A percentile compares a stretch with the other conserved stretches of the same genome.
Conservation (phyloP, 805 yeast genomes). For the Cyberlindnera petersonii region DNA sequence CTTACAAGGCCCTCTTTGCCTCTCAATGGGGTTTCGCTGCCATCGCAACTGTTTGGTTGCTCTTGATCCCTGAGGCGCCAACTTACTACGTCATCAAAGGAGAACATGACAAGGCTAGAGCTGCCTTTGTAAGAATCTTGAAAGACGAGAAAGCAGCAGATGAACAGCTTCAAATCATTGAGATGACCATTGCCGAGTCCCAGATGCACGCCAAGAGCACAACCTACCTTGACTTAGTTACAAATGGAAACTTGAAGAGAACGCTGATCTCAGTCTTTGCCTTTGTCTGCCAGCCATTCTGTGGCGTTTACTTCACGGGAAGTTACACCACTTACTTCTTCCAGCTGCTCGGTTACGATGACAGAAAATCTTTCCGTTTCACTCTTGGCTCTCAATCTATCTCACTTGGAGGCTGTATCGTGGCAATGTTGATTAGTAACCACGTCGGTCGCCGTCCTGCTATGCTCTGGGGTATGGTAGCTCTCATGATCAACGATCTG, state of each 20-base stretch:
- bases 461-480: constrained; percentile 28
- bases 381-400: constrained; percentile 32
- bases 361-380: constrained; percentile 37
- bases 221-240: constrained; percentile 40
- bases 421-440: constrained; percentile 31
- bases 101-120: constrained; percentile 25
- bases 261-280: constrained; percentile 33
- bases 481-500: constrained; percentile 4
- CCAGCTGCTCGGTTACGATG: constrained; percentile 42
- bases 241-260: constrained; percentile 40
- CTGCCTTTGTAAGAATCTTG: constrained; percentile 32
- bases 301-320: constrained; percentile 42
- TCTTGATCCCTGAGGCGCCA: constrained; percentile 42
- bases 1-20: constrained; percentile 35
- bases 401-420: constrained; percentile 30
- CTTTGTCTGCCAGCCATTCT: constrained; percentile 40
- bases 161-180: constrained; percentile 30
- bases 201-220: constrained; percentile 26
- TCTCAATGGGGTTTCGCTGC: constrained; percentile 20
- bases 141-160: constrained; percentile 15
- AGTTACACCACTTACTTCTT: constrained; percentile 49
- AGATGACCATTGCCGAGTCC: constrained; percentile 30
- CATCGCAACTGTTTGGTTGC: constrained; percentile 27
- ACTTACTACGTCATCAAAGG: constrained; percentile 36
- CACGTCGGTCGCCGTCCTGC: constrained; percentile 30